Percentiles rank a stretch among this genome's conserved stretches.
These are phyloP conservation scores for Coniochaeta prunicola DNA, from an alignment of 2,329 filamentous ascomycete species.

Conservation along the genomic window DNA sequence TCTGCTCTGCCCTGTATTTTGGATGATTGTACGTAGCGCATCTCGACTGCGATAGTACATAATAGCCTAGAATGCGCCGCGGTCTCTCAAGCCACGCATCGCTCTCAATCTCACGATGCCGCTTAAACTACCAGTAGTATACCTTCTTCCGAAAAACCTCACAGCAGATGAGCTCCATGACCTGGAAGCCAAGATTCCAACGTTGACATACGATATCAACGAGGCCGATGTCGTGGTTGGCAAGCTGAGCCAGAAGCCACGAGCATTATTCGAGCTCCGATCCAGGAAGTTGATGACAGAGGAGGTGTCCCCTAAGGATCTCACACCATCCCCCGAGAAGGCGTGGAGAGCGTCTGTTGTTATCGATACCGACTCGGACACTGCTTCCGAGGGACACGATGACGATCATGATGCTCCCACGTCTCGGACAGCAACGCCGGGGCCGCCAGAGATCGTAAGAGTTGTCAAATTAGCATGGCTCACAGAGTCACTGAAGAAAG, in stretches of 20 bases:
- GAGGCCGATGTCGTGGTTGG: slow-evolving; percentile 72
- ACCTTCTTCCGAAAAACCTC: slow-evolving; percentile 66
- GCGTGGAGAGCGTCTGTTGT: slow-evolving; percentile 20
- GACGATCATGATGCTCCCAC: slow-evolving; percentile 1
- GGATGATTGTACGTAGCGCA: not conserved
- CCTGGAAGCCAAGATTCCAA: slow-evolving; percentile 57
- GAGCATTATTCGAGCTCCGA: slow-evolving; percentile 73
- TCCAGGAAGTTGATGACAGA: slow-evolving; percentile 54
- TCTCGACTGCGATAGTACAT: not conserved
- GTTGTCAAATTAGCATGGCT: slow-evolving; percentile 57
- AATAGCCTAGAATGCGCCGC: not conserved
- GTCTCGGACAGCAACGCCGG: not conserved
- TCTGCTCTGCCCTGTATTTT: not conserved
- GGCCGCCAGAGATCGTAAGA: slow-evolving; percentile 19
- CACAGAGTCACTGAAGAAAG: slow-evolving; percentile 39
- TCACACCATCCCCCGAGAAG: slow-evolving; percentile 17
- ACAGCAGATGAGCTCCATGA: slow-evolving; percentile 52
- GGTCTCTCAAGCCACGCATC: not conserved
- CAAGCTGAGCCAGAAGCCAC: slow-evolving; percentile 59
- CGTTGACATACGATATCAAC: slow-evolving; percentile 61
- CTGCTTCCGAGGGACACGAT: slow-evolving; percentile 15
- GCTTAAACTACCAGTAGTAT: slow-evolving; percentile 55
- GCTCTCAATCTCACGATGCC: slow-evolving; percentile 12
- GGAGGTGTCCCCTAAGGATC: slow-evolving; percentile 26
- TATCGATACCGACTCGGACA: slow-evolving; percentile 15